phyloP scores from a whole-genome alignment of 73 alveolate genomes.

The Tetrahymena borealis region DNA sequence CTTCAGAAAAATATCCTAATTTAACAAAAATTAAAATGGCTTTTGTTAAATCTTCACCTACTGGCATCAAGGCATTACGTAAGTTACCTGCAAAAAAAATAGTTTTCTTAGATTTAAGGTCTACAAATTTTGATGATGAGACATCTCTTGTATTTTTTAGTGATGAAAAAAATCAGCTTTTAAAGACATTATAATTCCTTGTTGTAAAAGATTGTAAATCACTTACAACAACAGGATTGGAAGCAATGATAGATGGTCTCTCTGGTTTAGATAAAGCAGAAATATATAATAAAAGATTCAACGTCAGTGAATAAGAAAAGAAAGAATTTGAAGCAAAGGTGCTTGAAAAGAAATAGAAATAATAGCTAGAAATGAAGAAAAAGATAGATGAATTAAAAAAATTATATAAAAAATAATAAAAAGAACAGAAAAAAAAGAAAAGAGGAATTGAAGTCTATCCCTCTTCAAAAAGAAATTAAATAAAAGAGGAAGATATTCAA shows the following conservation, averaged over 20 bases:
- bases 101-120: neutral
- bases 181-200: neutral
- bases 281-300: neutral
- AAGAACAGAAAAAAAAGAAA: neutral
- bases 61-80: neutral
- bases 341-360: neutral
- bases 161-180: neutral
- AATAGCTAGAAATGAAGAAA: neutral
- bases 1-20: neutral
- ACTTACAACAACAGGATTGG: neutral
- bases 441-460: neutral
- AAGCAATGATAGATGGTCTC: neutral
- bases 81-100: neutral
- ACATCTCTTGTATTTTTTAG: neutral
- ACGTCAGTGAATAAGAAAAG: neutral
- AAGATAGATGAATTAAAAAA: neutral
- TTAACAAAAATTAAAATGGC: neutral
- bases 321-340: neutral
- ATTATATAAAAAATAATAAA: neutral
- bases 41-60: neutral
- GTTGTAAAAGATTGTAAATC: neutral
- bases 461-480: neutral
- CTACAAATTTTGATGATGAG: neutral
- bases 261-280: neutral
- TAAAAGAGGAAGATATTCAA: neutral